Evolutionary conservation across 1,284 basidiomycete genomes (phyloP).

Genomic region (Coniferiporia weirii): DNA sequence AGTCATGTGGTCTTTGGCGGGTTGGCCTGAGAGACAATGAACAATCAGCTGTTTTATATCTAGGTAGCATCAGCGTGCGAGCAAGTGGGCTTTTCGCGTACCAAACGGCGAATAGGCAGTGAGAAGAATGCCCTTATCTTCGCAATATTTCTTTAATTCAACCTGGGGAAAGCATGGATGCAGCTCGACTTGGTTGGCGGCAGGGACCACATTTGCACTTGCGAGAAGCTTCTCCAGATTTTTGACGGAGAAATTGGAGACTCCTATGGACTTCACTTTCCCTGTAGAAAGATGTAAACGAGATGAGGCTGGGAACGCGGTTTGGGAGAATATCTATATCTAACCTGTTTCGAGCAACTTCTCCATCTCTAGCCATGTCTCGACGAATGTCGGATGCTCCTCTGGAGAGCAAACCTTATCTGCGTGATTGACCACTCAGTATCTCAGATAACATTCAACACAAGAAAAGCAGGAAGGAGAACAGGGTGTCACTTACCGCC

Average conservation of each 20-base stretch:
- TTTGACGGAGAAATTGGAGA: slow-evolving; percentile 47
- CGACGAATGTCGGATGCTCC: slow-evolving; percentile 34
- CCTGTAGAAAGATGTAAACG: too few relatives aligned
- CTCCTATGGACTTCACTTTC: slow-evolving; percentile 43
- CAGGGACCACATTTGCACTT: slow-evolving; percentile 41
- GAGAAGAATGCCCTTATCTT: slow-evolving; percentile 40
- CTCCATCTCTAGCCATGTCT: slow-evolving; percentile 62
- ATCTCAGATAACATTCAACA: slow-evolving; percentile 10
- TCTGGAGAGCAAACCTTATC: slow-evolving; percentile 32
- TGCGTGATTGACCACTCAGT: slow-evolving; percentile 9
- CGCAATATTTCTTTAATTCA: slow-evolving; percentile 42
- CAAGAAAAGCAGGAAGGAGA: slow-evolving; percentile 9
- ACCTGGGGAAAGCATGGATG: slow-evolving; percentile 42
- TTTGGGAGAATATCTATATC: neutral
- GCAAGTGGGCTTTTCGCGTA: slow-evolving; percentile 11
- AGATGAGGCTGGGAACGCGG: too few relatives aligned
- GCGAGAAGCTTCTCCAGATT: slow-evolving; percentile 27
- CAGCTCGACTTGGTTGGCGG: slow-evolving; percentile 47
- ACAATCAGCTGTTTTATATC: neutral
- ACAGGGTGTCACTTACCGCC: slow-evolving; percentile 6
- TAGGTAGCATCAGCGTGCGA: neutral
- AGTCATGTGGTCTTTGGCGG: neutral
- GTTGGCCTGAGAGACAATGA: slow-evolving; percentile 11
- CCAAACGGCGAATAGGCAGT: slow-evolving; percentile 53
- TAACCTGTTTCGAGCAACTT: slow-evolving; percentile 42